Conservation (phyloP, 179 eudicot genomes). For the Actinidia polygama region DNA sequence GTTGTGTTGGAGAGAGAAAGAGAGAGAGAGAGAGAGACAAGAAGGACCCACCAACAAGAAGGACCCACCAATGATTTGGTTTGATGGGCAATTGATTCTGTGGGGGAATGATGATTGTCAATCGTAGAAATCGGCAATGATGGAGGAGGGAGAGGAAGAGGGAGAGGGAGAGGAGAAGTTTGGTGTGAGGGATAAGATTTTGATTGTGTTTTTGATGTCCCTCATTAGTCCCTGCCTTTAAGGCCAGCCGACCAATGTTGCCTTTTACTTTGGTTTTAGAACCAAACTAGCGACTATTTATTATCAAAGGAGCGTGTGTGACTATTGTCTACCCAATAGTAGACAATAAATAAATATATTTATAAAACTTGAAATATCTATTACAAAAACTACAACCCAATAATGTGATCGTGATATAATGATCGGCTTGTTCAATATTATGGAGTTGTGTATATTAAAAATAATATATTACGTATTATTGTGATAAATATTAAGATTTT, state of each 20-base stretch:
- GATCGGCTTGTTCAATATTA: too few relatives aligned
- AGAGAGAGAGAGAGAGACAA: neutral
- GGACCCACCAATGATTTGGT: slow-evolving; percentile 56
- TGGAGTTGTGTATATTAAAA: too few relatives aligned
- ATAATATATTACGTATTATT: too few relatives aligned
- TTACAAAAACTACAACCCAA: too few relatives aligned
- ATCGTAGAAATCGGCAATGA: slow-evolving; percentile 50
- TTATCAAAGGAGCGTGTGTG: neutral
- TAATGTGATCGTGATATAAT: too few relatives aligned
- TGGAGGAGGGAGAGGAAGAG: slow-evolving; percentile 18
- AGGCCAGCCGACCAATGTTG: slow-evolving; percentile 41
- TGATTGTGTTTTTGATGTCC: slow-evolving; percentile 7
- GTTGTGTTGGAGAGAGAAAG: neutral
- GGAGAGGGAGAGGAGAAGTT: neutral
- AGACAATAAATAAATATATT: neutral
- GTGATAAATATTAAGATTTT: too few relatives aligned
- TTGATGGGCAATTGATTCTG: slow-evolving; percentile 40
- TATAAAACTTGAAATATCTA: too few relatives aligned
- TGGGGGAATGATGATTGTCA: slow-evolving; percentile 41
- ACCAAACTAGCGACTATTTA: neutral
- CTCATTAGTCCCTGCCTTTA: slow-evolving; percentile 26
- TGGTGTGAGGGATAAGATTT: slow-evolving; percentile 18
- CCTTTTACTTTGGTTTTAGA: slow-evolving; percentile 24
- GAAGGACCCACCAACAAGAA: slow-evolving; percentile 1
- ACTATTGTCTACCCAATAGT: neutral